phyloP scores from a whole-genome alignment of 2,329 filamentous ascomycete species.

The Calycina herbarum region DNA sequence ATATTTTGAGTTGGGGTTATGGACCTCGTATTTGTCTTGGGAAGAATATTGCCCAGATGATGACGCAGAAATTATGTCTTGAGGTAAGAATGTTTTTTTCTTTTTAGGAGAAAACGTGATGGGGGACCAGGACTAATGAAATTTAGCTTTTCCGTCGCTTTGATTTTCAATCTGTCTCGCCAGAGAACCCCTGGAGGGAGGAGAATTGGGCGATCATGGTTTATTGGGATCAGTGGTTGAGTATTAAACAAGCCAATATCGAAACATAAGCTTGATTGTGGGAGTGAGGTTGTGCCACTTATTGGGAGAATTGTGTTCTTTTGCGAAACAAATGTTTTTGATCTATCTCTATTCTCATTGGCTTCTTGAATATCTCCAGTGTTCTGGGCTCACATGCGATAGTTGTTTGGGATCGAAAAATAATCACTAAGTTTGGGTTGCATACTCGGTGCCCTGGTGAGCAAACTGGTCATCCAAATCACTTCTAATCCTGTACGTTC shows the following conservation, averaged over 20 bases:
- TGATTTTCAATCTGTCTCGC: not conserved
- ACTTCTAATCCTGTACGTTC: too few relatives aligned
- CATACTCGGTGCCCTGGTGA: too few relatives aligned
- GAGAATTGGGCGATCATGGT: not conserved
- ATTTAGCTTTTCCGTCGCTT: not conserved
- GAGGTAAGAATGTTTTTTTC: not conserved
- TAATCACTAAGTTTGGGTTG: too few relatives aligned
- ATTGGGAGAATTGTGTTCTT: too few relatives aligned
- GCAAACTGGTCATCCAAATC: too few relatives aligned
- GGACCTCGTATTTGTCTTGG: conserved; percentile 1
- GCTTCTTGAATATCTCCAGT: too few relatives aligned
- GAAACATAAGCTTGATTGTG: not conserved
- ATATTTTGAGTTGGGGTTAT: not conserved
- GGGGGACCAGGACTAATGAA: not conserved
- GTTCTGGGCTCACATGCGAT: too few relatives aligned
- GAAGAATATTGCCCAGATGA: conserved; percentile 4
- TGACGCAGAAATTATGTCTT: not conserved
- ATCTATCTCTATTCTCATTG: too few relatives aligned
- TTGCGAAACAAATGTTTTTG: too few relatives aligned
- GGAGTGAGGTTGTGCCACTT: too few relatives aligned
- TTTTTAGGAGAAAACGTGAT: not conserved
- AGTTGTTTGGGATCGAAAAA: too few relatives aligned
- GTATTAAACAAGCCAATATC: not conserved
- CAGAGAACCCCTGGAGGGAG: not conserved
- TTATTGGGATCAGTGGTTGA: not conserved